phyloP scores from a whole-genome alignment of 1,139 yeast genomes.

The Diutina catenulata region DNA sequence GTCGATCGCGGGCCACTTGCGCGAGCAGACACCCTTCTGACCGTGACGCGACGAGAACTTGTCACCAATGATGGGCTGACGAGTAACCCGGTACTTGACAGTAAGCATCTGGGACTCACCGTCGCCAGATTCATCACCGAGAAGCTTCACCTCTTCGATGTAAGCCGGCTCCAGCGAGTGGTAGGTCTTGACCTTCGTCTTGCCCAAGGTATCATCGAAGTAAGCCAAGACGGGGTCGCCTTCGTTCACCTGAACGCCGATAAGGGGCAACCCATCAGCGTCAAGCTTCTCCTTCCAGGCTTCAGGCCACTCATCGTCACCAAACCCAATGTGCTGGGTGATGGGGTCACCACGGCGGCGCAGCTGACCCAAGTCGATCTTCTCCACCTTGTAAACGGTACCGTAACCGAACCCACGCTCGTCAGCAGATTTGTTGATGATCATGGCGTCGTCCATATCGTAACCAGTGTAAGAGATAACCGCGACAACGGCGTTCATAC shows the following conservation, averaged over 20 bases:
- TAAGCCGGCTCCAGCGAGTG: conserved; percentile 93
- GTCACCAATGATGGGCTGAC: conserved; percentile 95
- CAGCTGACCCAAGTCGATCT: conserved; percentile 66
- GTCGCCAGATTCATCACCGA: conserved; percentile 75
- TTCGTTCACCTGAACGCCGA: conserved; percentile 81
- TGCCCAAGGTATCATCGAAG: conserved; percentile 83
- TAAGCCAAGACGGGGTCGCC: conserved; percentile 95
- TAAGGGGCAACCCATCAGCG: conserved; percentile 83
- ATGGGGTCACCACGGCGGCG: conserved; percentile 92
- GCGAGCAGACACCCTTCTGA: conserved; percentile 98
- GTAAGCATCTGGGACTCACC: conserved; percentile 77
- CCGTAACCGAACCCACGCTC: conserved; percentile 98
- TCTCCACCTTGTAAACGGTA: conserved; percentile 89
- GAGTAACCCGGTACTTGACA: conserved; percentile 80
- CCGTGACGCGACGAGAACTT: conserved; percentile 98
- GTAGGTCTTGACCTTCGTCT: conserved; percentile 84
- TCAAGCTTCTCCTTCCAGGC: conserved; percentile 83
- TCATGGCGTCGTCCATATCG: conserved; percentile 99
- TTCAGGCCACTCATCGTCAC: conserved; percentile 85
- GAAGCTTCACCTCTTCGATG: conserved; percentile 86
- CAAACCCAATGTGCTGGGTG: conserved; percentile 91
- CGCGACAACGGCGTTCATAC: conserved; percentile 97
- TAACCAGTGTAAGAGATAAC: conserved; percentile 97
- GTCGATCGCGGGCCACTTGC: conserved; percentile 95
- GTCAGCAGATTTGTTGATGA: conserved; percentile 89